Conservation (phyloP, 768 basidiomycete genomes). For the Rhizopogon salebrosus region DNA sequence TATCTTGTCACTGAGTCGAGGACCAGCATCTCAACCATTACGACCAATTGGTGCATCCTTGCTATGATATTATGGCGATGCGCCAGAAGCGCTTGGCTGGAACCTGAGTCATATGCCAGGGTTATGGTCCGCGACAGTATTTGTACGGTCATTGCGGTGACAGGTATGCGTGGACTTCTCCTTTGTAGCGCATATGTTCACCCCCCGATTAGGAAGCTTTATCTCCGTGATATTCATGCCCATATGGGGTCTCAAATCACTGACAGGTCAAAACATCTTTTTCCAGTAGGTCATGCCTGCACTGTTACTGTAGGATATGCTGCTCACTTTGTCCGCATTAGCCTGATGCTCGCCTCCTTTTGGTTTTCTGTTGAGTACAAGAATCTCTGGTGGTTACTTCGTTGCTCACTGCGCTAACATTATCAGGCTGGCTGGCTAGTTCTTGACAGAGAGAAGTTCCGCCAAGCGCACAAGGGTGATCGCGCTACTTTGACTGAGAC, state of each 20-base stretch:
- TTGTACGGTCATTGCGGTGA: conserved; percentile 4
- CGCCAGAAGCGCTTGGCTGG: neutral
- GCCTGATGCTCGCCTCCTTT: neutral
- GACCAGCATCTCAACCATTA: conserved; percentile 15
- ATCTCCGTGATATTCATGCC: conserved; percentile 14
- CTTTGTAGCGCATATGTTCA: neutral
- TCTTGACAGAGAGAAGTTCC: neutral
- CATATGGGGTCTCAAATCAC: conserved; percentile 6
- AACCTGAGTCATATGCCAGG: neutral
- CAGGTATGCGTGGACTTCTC: conserved; percentile 4
- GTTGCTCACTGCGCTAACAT: neutral
- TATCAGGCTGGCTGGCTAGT: neutral
- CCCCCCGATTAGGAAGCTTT: conserved; percentile 7
- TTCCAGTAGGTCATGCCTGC: conserved; percentile 13
- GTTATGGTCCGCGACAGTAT: conserved; percentile 10
- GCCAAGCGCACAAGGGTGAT: neutral
- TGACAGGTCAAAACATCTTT: conserved; percentile 13
- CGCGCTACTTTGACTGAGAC: neutral
- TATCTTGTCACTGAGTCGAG: neutral
- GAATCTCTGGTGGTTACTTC: no score
- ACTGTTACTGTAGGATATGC: neutral
- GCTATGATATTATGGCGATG: conserved; percentile 18
- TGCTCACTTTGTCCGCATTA: neutral
- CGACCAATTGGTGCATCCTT: conserved; percentile 7
- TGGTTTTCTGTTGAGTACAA: neutral